These are phyloP conservation scores for Penicillium manginii DNA, from an alignment of 495 filamentous ascomycete species.

Conservation along the genomic window DNA sequence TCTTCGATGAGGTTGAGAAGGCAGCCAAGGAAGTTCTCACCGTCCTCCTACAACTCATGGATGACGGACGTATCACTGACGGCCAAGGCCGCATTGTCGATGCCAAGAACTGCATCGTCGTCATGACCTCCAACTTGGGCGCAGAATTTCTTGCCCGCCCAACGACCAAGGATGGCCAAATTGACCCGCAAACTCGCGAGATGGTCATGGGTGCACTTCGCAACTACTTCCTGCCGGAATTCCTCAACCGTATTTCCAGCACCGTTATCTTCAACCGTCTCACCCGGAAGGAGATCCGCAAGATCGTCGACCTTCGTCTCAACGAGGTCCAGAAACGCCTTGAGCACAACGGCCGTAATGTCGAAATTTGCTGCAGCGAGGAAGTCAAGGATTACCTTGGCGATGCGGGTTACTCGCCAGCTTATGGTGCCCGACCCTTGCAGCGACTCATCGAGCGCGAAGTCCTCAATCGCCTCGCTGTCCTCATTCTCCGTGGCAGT, in stretches of 20 bases:
- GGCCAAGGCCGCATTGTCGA: slow-evolving; percentile 94
- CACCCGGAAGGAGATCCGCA: slow-evolving; percentile 82
- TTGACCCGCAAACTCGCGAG: slow-evolving; percentile 84
- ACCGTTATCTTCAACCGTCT: slow-evolving; percentile 99
- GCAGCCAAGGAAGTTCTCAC: slow-evolving; percentile 97
- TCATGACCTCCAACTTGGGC: slow-evolving; percentile 97
- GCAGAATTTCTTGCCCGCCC: slow-evolving; percentile 89
- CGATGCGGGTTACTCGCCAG: slow-evolving; percentile 85
- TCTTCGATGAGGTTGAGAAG: slow-evolving; percentile 98
- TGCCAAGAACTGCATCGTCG: slow-evolving; percentile 96
- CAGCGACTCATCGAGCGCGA: slow-evolving; percentile 92
- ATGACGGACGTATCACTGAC: slow-evolving; percentile 97
- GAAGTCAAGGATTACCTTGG: slow-evolving; percentile 91
- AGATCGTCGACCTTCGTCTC: slow-evolving; percentile 92
- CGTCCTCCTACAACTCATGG: slow-evolving; percentile 96
- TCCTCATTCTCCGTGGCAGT: slow-evolving; percentile 82
- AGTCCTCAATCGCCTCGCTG: slow-evolving; percentile 88
- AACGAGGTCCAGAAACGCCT: slow-evolving; percentile 89
- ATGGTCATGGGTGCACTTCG: slow-evolving; percentile 87
- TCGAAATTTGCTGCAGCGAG: slow-evolving; percentile 73
- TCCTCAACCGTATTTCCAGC: slow-evolving; percentile 94
- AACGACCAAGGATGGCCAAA: slow-evolving; percentile 74
- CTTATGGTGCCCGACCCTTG: slow-evolving; percentile 89
- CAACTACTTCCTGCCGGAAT: slow-evolving; percentile 96
- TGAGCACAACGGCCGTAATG: slow-evolving; percentile 75